A percentile compares a stretch with the other conserved stretches of the same genome.
Evolutionary conservation across 352 stramenopile species (phyloP).

Genomic region (Pythium sp.): DNA sequence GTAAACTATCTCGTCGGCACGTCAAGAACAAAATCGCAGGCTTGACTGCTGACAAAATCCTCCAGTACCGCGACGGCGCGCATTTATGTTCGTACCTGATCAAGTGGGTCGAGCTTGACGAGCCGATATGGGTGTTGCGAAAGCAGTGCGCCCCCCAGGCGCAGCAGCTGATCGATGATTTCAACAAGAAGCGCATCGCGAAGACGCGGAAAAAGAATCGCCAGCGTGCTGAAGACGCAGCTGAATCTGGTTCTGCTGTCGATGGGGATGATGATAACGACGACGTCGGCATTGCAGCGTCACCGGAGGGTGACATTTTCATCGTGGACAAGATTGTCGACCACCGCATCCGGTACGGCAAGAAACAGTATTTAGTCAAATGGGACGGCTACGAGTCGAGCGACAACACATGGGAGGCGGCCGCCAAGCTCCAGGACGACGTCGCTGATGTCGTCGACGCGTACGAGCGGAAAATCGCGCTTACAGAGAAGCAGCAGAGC

Average conservation of each 20-base stretch:
- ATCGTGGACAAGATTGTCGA: slow-evolving; percentile 63
- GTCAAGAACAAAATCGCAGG: slow-evolving; percentile 11
- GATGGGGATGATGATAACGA: not conserved
- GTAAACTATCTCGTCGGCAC: slow-evolving; percentile 1
- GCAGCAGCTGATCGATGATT: slow-evolving; percentile 33
- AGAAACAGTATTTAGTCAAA: slow-evolving; percentile 57
- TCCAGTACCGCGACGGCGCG: slow-evolving; percentile 21
- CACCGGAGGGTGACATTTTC: slow-evolving; percentile 30
- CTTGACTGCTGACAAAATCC: slow-evolving; percentile 29
- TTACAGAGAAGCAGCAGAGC: not conserved
- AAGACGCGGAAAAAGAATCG: slow-evolving; percentile 8
- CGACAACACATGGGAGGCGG: slow-evolving; percentile 68
- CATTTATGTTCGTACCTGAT: slow-evolving; percentile 35
- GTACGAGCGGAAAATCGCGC: slow-evolving; percentile 37
- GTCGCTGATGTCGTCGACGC: slow-evolving; percentile 51
- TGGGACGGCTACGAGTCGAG: slow-evolving; percentile 67
- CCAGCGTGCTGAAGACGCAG: slow-evolving; percentile 11
- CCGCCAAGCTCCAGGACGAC: slow-evolving; percentile 42
- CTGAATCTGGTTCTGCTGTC: not conserved
- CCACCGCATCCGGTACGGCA: slow-evolving; percentile 36
- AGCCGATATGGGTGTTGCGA: slow-evolving; percentile 34
- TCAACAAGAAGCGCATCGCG: slow-evolving; percentile 10
- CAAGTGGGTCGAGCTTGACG: slow-evolving; percentile 23
- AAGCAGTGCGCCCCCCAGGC: slow-evolving; percentile 30
- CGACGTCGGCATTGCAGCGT: not conserved